Conservation (phyloP, 768 basidiomycete species). For the Cystofilobasidium macerans region DNA sequence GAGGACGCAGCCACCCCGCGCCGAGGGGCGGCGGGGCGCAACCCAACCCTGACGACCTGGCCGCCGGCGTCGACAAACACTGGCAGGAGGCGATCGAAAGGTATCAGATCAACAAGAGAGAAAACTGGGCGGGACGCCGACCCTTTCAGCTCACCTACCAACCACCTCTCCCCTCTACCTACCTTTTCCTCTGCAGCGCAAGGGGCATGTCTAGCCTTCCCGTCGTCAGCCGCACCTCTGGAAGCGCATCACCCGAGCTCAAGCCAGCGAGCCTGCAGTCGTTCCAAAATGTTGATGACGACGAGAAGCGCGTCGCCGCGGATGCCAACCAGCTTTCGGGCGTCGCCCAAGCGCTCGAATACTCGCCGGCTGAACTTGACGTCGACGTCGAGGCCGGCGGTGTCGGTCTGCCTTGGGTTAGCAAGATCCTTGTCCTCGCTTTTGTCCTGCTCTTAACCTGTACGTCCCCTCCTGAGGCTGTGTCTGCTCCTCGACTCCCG, state of each 20-base stretch:
- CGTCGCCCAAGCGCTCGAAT: neutral
- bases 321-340: neutral
- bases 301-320: neutral
- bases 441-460: conserved; percentile 6
- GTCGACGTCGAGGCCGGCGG: neutral
- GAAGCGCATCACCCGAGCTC: neutral
- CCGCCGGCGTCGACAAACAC: too few relatives aligned
- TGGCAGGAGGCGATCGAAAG: too few relatives aligned
- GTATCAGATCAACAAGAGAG: too few relatives aligned
- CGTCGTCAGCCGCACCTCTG: too few relatives aligned
- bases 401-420: neutral
- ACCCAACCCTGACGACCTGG: too few relatives aligned
- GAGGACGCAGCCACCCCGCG: too few relatives aligned
- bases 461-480: neutral
- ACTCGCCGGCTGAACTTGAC: neutral
- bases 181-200: too few relatives aligned
- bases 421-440: neutral
- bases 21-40: too few relatives aligned
- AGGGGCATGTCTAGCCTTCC: too few relatives aligned
- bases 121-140: too few relatives aligned
- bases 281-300: neutral
- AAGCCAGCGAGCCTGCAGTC: neutral
- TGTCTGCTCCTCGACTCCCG: neutral
- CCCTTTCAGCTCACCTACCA: too few relatives aligned
- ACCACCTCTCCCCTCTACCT: too few relatives aligned